These are phyloP conservation scores for Babesia bigemina DNA, from an alignment of 169 alveolate genomes.

Conservation along the genomic window DNA sequence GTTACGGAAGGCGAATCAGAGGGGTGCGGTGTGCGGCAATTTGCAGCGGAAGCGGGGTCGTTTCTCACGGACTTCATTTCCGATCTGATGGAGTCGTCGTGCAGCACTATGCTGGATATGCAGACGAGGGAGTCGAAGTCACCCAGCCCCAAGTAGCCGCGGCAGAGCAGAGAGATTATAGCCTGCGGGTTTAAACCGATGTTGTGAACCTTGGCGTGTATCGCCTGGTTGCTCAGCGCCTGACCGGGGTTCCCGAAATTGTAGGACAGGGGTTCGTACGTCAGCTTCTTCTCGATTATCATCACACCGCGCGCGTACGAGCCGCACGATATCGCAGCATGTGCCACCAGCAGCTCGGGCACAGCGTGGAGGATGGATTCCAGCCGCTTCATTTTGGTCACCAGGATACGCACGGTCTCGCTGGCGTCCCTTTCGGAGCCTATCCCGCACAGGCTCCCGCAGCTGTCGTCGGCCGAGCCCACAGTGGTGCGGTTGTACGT, in stretches of 20 bases:
- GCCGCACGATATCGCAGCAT: constrained; percentile 64
- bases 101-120: constrained; percentile 31
- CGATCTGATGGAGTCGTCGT: constrained; percentile 16
- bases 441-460: neutral
- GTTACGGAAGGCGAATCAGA: neutral
- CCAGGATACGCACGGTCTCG: neutral
- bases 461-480: neutral
- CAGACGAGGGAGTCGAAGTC: constrained; percentile 52
- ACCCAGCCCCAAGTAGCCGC: constrained; percentile 50
- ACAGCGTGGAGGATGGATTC: constrained; percentile 30
- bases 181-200: constrained; percentile 36
- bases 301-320: constrained; percentile 61
- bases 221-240: constrained; percentile 22
- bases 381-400: constrained; percentile 2
- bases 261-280: constrained; percentile 26
- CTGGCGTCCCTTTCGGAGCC: neutral
- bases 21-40: neutral
- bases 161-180: constrained; percentile 47
- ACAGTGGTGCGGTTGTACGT: neutral
- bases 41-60: neutral
- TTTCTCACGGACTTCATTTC: neutral
- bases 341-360: constrained; percentile 49
- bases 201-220: constrained; percentile 7
- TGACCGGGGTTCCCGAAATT: constrained; percentile 34
- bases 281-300: constrained; percentile 47